Conservation (phyloP, 805 yeast species). For the Blastobotrys attinorum region DNA sequence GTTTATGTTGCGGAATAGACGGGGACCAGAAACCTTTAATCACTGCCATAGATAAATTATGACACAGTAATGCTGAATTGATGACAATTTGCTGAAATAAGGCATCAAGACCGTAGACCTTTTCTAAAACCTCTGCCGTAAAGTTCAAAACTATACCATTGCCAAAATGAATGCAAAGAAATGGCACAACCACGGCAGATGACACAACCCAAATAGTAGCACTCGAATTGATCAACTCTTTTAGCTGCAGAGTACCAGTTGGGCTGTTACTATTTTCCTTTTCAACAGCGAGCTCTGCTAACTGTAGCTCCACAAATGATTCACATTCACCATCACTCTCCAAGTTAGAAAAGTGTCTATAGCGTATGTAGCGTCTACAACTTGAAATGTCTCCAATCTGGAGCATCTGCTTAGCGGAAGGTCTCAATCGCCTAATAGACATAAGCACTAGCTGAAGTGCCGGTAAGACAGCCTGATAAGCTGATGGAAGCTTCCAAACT, state of each 20-base stretch:
- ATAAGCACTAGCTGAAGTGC: neutral
- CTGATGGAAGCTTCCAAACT: neutral
- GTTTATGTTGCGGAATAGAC: neutral
- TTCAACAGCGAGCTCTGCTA: neutral
- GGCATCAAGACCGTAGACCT: neutral
- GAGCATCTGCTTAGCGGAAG: neutral
- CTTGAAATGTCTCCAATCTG: neutral
- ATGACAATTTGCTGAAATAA: neutral
- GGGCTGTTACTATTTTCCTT: neutral
- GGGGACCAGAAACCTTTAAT: neutral
- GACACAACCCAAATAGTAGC: neutral
- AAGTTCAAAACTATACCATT: neutral
- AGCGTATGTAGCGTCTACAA: too few relatives aligned
- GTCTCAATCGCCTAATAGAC: neutral
- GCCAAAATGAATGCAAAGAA: constrained; percentile 1
- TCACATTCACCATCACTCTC: neutral
- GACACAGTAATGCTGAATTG: neutral
- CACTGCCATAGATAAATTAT: neutral
- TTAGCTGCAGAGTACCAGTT: neutral
- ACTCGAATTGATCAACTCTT: neutral
- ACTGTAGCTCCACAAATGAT: neutral
- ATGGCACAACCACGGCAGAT: neutral
- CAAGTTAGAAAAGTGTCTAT: too few relatives aligned
- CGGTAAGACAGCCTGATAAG: neutral
- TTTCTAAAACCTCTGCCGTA: neutral